Percentiles rank a stretch among this genome's conserved stretches.
phyloP scores from a whole-genome alignment of 805 yeast genomes.

The Barnettozyma populi region DNA sequence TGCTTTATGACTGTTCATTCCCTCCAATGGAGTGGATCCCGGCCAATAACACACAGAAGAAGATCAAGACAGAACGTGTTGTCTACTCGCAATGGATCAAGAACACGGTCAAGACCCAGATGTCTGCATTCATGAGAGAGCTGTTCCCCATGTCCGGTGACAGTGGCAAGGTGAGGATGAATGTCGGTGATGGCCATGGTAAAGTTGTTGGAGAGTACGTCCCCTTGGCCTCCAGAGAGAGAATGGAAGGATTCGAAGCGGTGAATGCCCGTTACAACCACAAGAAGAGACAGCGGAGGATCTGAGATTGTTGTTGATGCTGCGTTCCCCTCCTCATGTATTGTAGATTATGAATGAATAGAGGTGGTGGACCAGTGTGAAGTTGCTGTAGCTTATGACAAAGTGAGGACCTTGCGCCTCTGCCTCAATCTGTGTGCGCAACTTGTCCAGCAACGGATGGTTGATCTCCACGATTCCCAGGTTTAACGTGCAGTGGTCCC shows the following conservation, averaged over 20 bases:
- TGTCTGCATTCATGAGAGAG: constrained; percentile 32
- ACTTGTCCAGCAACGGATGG: neutral
- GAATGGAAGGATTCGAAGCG: constrained; percentile 59
- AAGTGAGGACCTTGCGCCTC: neutral
- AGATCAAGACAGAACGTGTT: constrained; percentile 36
- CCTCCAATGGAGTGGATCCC: constrained; percentile 62
- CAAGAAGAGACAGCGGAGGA: constrained; percentile 23
- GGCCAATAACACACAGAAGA: constrained; percentile 30
- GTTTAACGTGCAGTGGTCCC: neutral
- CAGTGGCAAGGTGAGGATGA: constrained; percentile 31
- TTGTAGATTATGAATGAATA: constrained; percentile 2
- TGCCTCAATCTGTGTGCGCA: neutral
- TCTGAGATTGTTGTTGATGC: too few relatives aligned
- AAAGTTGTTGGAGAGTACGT: constrained; percentile 50
- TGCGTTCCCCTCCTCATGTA: too few relatives aligned
- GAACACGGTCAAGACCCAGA: constrained; percentile 47
- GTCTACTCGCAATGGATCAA: constrained; percentile 52
- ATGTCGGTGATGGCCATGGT: constrained; percentile 78
- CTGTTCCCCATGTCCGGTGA: constrained; percentile 15
- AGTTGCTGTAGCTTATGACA: neutral
- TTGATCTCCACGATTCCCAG: neutral
- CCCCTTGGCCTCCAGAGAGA: constrained; percentile 50
- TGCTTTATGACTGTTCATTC: constrained; percentile 79
- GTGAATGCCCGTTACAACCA: constrained; percentile 61
- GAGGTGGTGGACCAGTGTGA: neutral